A percentile compares a stretch with the other conserved stretches of the same genome.
Evolutionary conservation across 495 filamentous ascomycete genomes (phyloP).

Genomic region (Penicillium antarcticum): DNA sequence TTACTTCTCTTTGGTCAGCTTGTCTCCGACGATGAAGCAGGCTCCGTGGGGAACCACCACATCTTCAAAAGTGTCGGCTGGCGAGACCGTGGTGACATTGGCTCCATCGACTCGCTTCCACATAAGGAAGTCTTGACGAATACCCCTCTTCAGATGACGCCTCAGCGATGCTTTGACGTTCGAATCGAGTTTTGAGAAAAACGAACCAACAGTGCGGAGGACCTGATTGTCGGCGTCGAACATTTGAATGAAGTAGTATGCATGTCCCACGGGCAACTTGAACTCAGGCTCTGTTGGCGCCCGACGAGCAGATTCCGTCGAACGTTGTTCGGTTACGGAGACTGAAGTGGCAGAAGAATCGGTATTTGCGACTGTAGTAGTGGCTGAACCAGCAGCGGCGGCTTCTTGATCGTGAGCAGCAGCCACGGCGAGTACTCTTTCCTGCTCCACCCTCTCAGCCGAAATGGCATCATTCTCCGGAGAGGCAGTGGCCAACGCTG

Average conservation of each 20-base stretch:
- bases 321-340: not conserved
- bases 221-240: slow-evolving; percentile 49
- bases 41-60: slow-evolving; percentile 36
- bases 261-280: slow-evolving; percentile 31
- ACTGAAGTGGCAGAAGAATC: not conserved
- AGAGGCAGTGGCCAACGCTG: slow-evolving; percentile 5
- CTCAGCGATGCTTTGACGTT: slow-evolving; percentile 45
- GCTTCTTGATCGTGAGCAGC: slow-evolving; percentile 21
- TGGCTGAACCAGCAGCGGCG: slow-evolving; percentile 9
- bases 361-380: not conserved
- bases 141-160: slow-evolving; percentile 35
- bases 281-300: slow-evolving; percentile 8
- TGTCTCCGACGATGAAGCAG: slow-evolving; percentile 45
- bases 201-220: slow-evolving; percentile 51
- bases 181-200: slow-evolving; percentile 41
- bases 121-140: slow-evolving; percentile 40
- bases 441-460: slow-evolving; percentile 15
- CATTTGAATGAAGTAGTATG: slow-evolving; percentile 50
- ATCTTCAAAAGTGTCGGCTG: slow-evolving; percentile 38
- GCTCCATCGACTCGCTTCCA: slow-evolving; percentile 44
- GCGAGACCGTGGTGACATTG: slow-evolving; percentile 36
- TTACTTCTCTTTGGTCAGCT: slow-evolving; percentile 39
- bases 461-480: slow-evolving; percentile 9
- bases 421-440: slow-evolving; percentile 22
- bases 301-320: not conserved